Percentiles rank a stretch among this genome's conserved stretches.
Evolutionary conservation across 129 eudicot genomes (phyloP).

Genomic region (Solidago caesia): DNA sequence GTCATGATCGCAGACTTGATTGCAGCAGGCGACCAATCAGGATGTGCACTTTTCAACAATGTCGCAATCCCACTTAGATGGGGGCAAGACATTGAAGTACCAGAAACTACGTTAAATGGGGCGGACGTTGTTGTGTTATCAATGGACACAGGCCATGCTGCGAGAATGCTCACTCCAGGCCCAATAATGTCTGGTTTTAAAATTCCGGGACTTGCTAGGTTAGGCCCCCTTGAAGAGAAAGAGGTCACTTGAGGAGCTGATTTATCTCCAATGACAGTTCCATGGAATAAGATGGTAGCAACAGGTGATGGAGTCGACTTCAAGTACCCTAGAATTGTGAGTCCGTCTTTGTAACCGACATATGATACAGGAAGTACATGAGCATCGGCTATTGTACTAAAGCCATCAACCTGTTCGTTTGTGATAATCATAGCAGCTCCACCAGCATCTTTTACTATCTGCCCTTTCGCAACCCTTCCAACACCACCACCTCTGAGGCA

Average conservation of each 20-base stretch:
- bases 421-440: constrained; percentile 71
- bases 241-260: constrained; percentile 48
- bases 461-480: constrained; percentile 41
- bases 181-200: constrained; percentile 55
- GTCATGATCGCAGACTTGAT: constrained; percentile 60
- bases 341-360: constrained; percentile 44
- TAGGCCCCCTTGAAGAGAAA: constrained; percentile 57
- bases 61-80: constrained; percentile 59
- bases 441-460: constrained; percentile 51
- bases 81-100: constrained; percentile 62
- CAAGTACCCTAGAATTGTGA: constrained; percentile 36
- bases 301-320: constrained; percentile 48
- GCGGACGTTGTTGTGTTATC: constrained; percentile 31
- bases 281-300: constrained; percentile 52
- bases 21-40: constrained; percentile 62
- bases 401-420: constrained; percentile 35
- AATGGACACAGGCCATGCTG: constrained; percentile 47
- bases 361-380: constrained; percentile 62
- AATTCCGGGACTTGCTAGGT: constrained; percentile 47
- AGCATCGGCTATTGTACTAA: constrained; percentile 42
- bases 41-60: constrained; percentile 48
- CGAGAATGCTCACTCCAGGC: constrained; percentile 62
- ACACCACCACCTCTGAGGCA: constrained; percentile 38
- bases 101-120: constrained; percentile 44
- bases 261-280: constrained; percentile 41